Evolutionary conservation across 73 alveolate species (phyloP), one percentile per base, ranked within the genome.

Genomic region (Stentor coeruleus): DNA sequence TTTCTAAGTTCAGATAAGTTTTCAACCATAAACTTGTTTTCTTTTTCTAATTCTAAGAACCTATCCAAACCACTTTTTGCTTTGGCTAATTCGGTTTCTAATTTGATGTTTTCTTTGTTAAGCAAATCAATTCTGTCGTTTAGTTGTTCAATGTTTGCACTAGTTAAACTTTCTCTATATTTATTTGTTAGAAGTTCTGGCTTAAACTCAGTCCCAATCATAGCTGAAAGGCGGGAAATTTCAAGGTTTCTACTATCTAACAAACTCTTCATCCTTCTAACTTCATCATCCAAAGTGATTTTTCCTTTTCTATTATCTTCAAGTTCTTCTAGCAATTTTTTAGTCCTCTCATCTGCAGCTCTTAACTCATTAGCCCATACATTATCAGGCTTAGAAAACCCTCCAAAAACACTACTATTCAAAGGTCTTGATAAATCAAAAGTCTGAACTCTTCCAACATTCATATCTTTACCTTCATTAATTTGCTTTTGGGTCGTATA

Each of bases 361-460:
- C 92, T 38, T 41, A 86, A 57, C 38, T 86, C 92, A 37, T 86
- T 82, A 11, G 92, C 92, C 92, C 92, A 86, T 1, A 72, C 36
- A 74, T 35, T 31, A 82, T n/a, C 58, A n/a, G 76, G 85, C 28
- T 15, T 58, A 20, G n/a, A 14, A 2, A 39, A 30, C 36, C 28
- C 26, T n/a, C 20, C 37, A 2, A 11, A 31, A 4, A 28, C 66
- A 42, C 37, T 35, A 82, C 39, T 3, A 76, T 28, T 37, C 41
- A 77, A 2, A 0, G 88, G 88, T 2, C 82, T 79, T 3, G 84
- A 82, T 3, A 81, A 58, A 39, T 37, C 58, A 31, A 85, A 40
- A 14, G 60, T 86, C 35, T 36, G 86, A 33, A 39, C 74, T 41
- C 73, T 85, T 1, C 84, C 88, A 77, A 84, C 35, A 20, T 40